These are phyloP conservation scores for Xerocomellus intermedius DNA, from an alignment of 768 basidiomycete species.

Conservation along the genomic window DNA sequence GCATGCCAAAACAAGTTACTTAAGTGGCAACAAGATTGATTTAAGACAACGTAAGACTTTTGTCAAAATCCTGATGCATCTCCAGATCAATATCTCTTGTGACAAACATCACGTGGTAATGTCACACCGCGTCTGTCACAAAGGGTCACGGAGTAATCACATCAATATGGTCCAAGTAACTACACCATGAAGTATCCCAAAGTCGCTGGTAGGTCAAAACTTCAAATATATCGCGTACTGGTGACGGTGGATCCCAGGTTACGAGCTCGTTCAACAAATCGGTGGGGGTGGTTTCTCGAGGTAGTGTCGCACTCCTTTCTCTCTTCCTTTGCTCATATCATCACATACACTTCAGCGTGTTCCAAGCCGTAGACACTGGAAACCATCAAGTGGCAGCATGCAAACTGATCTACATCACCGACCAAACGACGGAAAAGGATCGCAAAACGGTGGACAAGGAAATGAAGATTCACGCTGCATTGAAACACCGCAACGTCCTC, in stretches of 20 bases:
- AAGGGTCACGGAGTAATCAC: slow-evolving; percentile 2
- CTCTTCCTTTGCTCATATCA: background rate
- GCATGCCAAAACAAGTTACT: too few species aligned
- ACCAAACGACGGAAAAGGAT: slow-evolving; percentile 60
- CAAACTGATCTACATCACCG: slow-evolving; percentile 72
- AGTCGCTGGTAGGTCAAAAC: slow-evolving; percentile 23
- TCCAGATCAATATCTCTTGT: too few species aligned
- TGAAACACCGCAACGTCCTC: slow-evolving; percentile 80
- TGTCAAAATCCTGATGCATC: too few species aligned
- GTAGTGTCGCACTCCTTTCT: slow-evolving; percentile 37
- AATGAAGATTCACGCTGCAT: slow-evolving; percentile 79
- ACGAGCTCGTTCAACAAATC: slow-evolving; percentile 67
- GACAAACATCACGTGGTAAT: slow-evolving; percentile 1
- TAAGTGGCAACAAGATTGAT: too few species aligned
- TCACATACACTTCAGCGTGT: slow-evolving; percentile 55
- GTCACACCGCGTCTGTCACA: slow-evolving; percentile 32
- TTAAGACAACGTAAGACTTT: too few species aligned
- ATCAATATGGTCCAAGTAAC: slow-evolving; percentile 7
- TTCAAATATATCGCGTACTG: background rate
- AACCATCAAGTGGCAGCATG: slow-evolving; percentile 78
- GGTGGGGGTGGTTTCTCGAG: slow-evolving; percentile 88
- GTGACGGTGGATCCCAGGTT: slow-evolving; percentile 45
- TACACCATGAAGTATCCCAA: slow-evolving; percentile 34
- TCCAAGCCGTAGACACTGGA: slow-evolving; percentile 69
- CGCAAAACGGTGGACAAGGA: slow-evolving; percentile 88